Conservation (phyloP, 805 yeast genomes). For the Zygosaccharomyces rouxii region DNA sequence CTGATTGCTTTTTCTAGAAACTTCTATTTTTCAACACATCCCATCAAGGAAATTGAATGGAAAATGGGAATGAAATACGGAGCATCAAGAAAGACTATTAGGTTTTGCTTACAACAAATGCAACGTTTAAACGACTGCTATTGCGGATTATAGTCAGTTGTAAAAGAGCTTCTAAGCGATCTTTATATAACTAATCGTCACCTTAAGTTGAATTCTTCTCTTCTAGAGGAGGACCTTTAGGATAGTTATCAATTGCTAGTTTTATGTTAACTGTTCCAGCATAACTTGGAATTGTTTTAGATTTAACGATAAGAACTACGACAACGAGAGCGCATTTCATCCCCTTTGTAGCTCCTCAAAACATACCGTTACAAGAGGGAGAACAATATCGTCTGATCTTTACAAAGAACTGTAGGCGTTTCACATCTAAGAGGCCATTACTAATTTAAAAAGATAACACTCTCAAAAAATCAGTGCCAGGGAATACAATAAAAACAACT, state of each 20-base stretch:
- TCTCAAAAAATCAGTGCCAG: slow-evolving; percentile 1
- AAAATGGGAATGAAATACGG: neutral
- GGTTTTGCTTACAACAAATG: neutral
- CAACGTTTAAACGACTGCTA: neutral
- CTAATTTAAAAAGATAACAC: slow-evolving; percentile 6
- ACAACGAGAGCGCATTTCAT: neutral
- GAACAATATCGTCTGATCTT: neutral
- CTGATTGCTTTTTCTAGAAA: neutral
- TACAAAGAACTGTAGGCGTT: neutral
- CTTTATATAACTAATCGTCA: neutral
- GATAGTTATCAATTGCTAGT: neutral
- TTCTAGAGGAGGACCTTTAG: no score
- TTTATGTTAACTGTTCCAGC: neutral
- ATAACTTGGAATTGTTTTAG: neutral
- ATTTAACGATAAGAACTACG: neutral
- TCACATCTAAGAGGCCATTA: slow-evolving; percentile 4
- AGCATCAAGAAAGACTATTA: neutral
- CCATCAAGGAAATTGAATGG: neutral
- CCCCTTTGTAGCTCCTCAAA: slow-evolving; percentile 2
- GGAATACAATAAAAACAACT: neutral
- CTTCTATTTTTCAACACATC: neutral
- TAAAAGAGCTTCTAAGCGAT: neutral
- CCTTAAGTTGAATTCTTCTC: neutral
- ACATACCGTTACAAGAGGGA: neutral
- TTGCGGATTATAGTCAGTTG: neutral